Percentiles rank a stretch among this genome's conserved stretches.
phyloP scores from a whole-genome alignment of 2,329 filamentous ascomycete genomes.

The Diaporthe amygdali region DNA sequence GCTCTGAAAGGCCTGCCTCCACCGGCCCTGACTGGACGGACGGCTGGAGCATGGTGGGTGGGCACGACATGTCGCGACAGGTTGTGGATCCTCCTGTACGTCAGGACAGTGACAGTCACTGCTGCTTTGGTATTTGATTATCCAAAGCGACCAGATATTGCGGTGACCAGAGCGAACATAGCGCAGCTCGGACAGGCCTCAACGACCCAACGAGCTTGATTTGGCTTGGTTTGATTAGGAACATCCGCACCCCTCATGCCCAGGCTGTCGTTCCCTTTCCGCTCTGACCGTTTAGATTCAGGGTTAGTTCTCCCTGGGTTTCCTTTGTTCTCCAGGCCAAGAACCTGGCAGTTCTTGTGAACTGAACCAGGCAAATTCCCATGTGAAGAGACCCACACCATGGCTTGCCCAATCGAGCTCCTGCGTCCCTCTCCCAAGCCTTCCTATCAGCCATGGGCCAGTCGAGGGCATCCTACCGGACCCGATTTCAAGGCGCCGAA shows the following conservation, averaged over 20 bases:
- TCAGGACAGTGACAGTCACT: background rate
- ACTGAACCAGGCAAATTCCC: background rate
- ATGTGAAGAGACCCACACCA: background rate
- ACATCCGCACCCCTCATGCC: background rate
- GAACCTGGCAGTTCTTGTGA: background rate
- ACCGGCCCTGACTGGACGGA: background rate
- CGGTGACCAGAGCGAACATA: background rate
- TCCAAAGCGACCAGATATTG: background rate
- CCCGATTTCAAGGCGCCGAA: background rate
- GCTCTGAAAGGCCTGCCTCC: background rate
- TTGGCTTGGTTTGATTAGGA: background rate
- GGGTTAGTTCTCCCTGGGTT: background rate
- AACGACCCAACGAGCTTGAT: background rate
- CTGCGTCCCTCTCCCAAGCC: background rate
- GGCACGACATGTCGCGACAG: background rate
- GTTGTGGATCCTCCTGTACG: slow-evolving; percentile 4
- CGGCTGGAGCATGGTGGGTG: background rate
- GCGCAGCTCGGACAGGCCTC: background rate
- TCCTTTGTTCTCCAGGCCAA: background rate
- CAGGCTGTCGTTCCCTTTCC: background rate
- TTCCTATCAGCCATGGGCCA: background rate
- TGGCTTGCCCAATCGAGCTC: background rate
- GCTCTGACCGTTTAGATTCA: background rate
- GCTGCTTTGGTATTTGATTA: background rate
- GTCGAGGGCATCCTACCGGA: background rate